Conservation (phyloP, 495 filamentous ascomycete species). For the Xylaria venustula region DNA sequence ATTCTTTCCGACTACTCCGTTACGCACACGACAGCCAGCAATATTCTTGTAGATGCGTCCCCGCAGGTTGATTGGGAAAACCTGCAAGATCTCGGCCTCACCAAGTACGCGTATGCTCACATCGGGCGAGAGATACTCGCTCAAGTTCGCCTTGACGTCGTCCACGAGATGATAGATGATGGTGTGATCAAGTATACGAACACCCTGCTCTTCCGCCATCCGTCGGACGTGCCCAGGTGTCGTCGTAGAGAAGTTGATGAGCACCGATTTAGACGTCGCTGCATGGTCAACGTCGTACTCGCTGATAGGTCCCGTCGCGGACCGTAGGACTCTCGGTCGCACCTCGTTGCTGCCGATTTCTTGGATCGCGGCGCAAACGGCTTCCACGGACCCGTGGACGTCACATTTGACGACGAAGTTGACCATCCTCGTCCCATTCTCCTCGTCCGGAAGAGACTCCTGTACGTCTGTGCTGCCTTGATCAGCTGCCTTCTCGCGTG, state of each 20-base stretch:
- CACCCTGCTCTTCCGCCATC: conserved; percentile 65
- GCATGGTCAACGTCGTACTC: conserved; percentile 91
- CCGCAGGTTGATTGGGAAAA: conserved; percentile 81
- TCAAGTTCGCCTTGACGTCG: conserved; percentile 68
- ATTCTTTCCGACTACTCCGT: conserved; percentile 64
- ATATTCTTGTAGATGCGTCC: conserved; percentile 66
- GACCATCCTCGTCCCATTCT: conserved; percentile 60
- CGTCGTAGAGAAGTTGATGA: conserved; percentile 84
- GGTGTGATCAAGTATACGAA: conserved; percentile 79
- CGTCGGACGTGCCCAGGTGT: conserved; percentile 66
- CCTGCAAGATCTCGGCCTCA: conserved; percentile 80
- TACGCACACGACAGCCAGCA: conserved; percentile 85
- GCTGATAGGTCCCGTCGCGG: conserved; percentile 71
- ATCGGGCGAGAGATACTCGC: conserved; percentile 61
- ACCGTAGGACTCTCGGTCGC: conserved; percentile 70
- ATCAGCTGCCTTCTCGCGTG: conserved; percentile 37
- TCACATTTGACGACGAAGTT: conserved; percentile 90
- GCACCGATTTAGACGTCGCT: conserved; percentile 62
- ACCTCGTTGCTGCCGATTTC: conserved; percentile 83
- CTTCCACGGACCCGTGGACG: conserved; percentile 89
- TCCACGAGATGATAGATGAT: conserved; percentile 92
- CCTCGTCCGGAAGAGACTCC: conserved; percentile 27
- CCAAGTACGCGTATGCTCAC: conserved; percentile 70
- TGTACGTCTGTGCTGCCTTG: conserved; percentile 12
- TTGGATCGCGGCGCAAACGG: conserved; percentile 70